A percentile compares a stretch with the other conserved stretches of the same genome.
phyloP scores from a whole-genome alignment of 345 rosid species.

The Cardamine resedifolia region DNA sequence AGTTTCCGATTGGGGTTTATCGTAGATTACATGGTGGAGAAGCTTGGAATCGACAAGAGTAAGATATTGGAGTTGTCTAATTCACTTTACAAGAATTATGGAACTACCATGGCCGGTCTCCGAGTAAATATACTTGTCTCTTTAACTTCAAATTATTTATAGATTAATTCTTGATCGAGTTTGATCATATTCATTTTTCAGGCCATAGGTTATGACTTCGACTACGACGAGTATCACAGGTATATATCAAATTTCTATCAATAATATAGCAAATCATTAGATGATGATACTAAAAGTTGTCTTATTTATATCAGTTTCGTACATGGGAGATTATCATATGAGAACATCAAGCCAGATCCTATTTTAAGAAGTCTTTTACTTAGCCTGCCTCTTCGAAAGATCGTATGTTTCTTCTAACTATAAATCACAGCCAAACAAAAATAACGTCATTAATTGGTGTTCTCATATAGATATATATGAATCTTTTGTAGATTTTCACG shows the following conservation, averaged over 20 bases:
- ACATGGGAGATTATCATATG: constrained; percentile 80
- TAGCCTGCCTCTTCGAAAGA: constrained; percentile 64
- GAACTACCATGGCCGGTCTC: constrained; percentile 94
- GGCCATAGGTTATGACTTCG: constrained; percentile 67
- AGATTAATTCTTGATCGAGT: not conserved
- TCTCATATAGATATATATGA: not conserved
- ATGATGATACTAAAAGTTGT: not conserved
- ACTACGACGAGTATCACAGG: constrained; percentile 82
- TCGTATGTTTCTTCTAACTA: constrained; percentile 39
- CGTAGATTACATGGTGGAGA: constrained; percentile 71
- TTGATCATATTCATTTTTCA: constrained; percentile 5
- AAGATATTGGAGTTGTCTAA: constrained; percentile 53
- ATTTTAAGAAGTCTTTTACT: constrained; percentile 63
- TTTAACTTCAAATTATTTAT: not conserved
- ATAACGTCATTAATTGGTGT: not conserved
- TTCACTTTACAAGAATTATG: constrained; percentile 73
- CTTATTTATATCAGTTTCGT: constrained; percentile 42
- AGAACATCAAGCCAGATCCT: constrained; percentile 73
- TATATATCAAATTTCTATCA: constrained; percentile 3
- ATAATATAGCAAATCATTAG: not conserved
- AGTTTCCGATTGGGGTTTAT: not conserved
- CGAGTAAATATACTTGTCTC: constrained; percentile 46
- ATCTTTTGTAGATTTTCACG: constrained; percentile 61
- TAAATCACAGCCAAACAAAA: not conserved
- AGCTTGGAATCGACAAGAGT: constrained; percentile 58